A percentile compares a stretch with the other conserved stretches of the same genome.
These are phyloP conservation scores for Mrakia blollopis DNA, from an alignment of 768 basidiomycete genomes.

Conservation along the genomic window DNA sequence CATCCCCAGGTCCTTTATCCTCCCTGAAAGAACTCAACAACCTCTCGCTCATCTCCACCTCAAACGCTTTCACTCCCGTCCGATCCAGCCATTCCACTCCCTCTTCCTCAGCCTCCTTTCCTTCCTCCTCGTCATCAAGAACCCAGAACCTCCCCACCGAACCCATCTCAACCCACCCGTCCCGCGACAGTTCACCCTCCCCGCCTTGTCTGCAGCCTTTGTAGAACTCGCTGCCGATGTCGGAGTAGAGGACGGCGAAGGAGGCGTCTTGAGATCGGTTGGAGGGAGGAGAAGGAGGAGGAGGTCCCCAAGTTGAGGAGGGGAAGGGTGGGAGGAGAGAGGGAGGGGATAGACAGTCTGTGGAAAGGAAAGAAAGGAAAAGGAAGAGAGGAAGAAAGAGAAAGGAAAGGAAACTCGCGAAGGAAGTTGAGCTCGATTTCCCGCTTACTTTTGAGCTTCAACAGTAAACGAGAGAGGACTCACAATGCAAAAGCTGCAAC, in stretches of 20 bases:
- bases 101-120: background rate
- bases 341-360: slow-evolving; percentile 17
- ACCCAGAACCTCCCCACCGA: slow-evolving; percentile 9
- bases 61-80: background rate
- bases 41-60: background rate
- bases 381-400: background rate
- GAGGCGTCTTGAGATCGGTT: background rate
- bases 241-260: slow-evolving; percentile 27
- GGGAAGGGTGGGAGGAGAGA: slow-evolving; percentile 19
- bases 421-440: background rate
- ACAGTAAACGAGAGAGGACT: background rate
- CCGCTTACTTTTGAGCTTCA: too few relatives aligned
- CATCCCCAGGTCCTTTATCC: background rate
- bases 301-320: background rate
- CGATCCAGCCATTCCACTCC: background rate
- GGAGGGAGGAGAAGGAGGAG: background rate
- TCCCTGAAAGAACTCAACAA: background rate
- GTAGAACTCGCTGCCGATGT: slow-evolving; percentile 27
- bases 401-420: background rate
- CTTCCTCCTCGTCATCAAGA: background rate
- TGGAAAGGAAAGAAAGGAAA: background rate
- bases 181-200: background rate
- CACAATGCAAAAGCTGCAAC: slow-evolving; percentile 23
- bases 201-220: slow-evolving; percentile 8
- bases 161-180: slow-evolving; percentile 23